Percentiles rank a stretch among this genome's conserved stretches.
Evolutionary conservation across 1,139 yeast species (phyloP).

Genomic region (Hyphopichia pseudoburtonii): DNA sequence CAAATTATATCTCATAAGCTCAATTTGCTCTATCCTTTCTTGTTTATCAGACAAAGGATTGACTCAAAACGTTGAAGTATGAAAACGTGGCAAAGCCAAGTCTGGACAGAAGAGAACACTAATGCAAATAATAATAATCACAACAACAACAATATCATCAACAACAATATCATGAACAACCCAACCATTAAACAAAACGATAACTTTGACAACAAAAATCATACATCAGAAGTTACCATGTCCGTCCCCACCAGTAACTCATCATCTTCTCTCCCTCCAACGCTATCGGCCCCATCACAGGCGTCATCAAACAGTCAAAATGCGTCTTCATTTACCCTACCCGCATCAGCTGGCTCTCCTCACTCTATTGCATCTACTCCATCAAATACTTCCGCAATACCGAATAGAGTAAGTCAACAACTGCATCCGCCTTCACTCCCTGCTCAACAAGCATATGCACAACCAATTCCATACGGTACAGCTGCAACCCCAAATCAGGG

Average conservation of each 20-base stretch:
- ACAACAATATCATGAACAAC: too few relatives aligned
- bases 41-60: too few relatives aligned
- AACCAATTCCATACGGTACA: neutral
- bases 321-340: neutral
- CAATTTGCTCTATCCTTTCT: too few relatives aligned
- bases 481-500: too few relatives aligned
- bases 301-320: neutral
- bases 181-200: too few relatives aligned
- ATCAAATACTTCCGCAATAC: neutral
- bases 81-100: slow-evolving; percentile 7
- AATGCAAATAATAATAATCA: too few relatives aligned
- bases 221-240: neutral
- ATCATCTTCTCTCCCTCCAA: neutral
- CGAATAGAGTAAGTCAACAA: neutral
- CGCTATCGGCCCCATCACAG: neutral
- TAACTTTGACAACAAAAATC: neutral
- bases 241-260: neutral
- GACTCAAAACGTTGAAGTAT: too few relatives aligned
- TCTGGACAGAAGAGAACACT: too few relatives aligned
- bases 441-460: neutral
- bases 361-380: neutral
- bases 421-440: slow-evolving; percentile 2
- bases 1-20: too few relatives aligned
- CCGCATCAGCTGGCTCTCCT: neutral
- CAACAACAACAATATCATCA: too few relatives aligned